These are phyloP conservation scores for Porphyrellus cyaneotinctus DNA, from an alignment of 768 basidiomycete species.

Conservation along the genomic window DNA sequence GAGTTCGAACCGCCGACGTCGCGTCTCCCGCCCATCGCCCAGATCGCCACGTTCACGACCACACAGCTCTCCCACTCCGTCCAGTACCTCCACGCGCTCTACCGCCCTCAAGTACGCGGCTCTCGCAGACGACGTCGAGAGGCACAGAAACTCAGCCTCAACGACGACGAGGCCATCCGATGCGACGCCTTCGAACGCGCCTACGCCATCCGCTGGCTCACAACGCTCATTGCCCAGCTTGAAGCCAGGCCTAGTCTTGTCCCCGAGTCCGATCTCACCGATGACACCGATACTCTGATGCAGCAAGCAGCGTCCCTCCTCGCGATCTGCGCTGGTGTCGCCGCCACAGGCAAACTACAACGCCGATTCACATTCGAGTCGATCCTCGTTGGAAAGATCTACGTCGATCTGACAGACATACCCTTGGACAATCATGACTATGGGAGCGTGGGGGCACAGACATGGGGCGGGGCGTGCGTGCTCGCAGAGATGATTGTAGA, in stretches of 20 bases:
- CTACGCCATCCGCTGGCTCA: conserved; percentile 73
- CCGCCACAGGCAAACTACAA: conserved; percentile 55
- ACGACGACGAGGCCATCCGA: conserved; percentile 30
- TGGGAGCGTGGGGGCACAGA: conserved; percentile 76
- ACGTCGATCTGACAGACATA: conserved; percentile 58
- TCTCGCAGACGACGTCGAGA: conserved; percentile 39
- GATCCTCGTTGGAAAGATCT: conserved; percentile 15
- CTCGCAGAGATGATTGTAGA: conserved; percentile 70
- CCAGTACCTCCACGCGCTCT: conserved; percentile 49
- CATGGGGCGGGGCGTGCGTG: conserved; percentile 84
- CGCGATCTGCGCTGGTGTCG: conserved; percentile 60
- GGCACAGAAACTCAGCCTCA: background rate
- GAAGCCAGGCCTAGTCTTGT: conserved; percentile 12
- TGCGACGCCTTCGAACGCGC: conserved; percentile 66
- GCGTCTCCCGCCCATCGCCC: conserved; percentile 50
- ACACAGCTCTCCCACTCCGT: conserved; percentile 43
- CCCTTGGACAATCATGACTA: conserved; percentile 69
- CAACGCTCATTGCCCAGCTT: conserved; percentile 49
- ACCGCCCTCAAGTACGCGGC: conserved; percentile 60
- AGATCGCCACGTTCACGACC: conserved; percentile 34
- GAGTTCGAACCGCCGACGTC: conserved; percentile 42
- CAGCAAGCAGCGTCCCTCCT: conserved; percentile 56
- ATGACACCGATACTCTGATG: conserved; percentile 37
- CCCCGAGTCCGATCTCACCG: background rate
- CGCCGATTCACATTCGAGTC: conserved; percentile 49